Percentiles rank a stretch among this genome's conserved stretches.
phyloP scores from a whole-genome alignment of 805 yeast species.

The Cyberlindnera nakhonratchasimensis region DNA sequence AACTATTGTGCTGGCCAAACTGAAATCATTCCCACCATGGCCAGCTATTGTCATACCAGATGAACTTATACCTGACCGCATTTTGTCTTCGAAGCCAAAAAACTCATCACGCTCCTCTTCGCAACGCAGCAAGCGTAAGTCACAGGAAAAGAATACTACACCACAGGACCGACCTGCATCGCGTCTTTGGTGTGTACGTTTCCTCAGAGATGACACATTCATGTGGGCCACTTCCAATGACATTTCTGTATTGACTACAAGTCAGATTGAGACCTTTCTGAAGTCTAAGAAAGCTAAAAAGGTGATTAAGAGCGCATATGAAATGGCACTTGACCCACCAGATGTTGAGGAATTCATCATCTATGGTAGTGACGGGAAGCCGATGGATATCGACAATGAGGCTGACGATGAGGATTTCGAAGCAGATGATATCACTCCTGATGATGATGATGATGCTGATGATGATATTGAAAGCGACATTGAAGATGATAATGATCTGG shows the following conservation, averaged over 20 bases:
- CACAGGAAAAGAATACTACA: slow-evolving; percentile 1
- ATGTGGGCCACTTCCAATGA: slow-evolving; percentile 61
- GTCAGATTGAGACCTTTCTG: slow-evolving; percentile 40
- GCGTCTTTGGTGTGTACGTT: slow-evolving; percentile 51
- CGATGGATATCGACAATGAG: slow-evolving; percentile 31
- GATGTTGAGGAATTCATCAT: slow-evolving; percentile 42
- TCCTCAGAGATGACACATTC: slow-evolving; percentile 69
- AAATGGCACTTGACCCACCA: slow-evolving; percentile 52
- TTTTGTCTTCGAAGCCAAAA: slow-evolving; percentile 50
- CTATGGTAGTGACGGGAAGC: slow-evolving; percentile 41
- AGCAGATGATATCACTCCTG: slow-evolving; percentile 16
- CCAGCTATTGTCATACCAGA: slow-evolving; percentile 77
- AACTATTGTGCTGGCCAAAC: slow-evolving; percentile 66
- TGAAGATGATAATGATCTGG: slow-evolving; percentile 17
- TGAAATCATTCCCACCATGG: slow-evolving; percentile 89
- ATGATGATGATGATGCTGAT: slow-evolving; percentile 30
- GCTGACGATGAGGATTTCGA: slow-evolving; percentile 32
- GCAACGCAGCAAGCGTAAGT: slow-evolving; percentile 11
- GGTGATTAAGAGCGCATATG: slow-evolving; percentile 47
- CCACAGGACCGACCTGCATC: slow-evolving; percentile 6
- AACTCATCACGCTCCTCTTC: slow-evolving; percentile 18
- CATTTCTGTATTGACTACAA: slow-evolving; percentile 41
- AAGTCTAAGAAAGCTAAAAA: slow-evolving; percentile 39
- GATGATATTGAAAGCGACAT: slow-evolving; percentile 29
- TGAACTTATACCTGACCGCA: slow-evolving; percentile 54